Conservation (phyloP, 2,329 filamentous ascomycete genomes). For the Penicillium sp. region DNA sequence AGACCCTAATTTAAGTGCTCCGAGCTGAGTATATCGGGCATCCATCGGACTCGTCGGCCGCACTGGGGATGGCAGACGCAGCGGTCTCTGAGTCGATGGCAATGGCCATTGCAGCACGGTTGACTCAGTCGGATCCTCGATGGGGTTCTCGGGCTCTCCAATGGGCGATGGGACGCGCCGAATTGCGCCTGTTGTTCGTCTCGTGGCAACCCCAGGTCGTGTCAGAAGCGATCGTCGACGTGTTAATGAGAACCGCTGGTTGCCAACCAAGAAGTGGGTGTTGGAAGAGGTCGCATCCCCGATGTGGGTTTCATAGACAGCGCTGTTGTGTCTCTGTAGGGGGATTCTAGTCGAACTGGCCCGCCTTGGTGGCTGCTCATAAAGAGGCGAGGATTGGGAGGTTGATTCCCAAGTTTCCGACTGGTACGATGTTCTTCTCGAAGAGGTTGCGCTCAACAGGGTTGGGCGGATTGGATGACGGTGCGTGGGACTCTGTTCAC, state of each 20-base stretch:
- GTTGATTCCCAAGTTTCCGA: slow-evolving; percentile 16
- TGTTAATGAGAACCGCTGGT: slow-evolving; percentile 38
- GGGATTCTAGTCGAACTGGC: slow-evolving; percentile 34
- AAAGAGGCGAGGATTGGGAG: slow-evolving; percentile 16
- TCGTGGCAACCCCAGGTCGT: slow-evolving; percentile 38
- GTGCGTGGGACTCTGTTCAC: background rate
- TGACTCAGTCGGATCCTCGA: slow-evolving; percentile 13
- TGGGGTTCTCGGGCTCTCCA: slow-evolving; percentile 20
- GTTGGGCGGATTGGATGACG: slow-evolving; percentile 8
- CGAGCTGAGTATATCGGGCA: slow-evolving; percentile 42
- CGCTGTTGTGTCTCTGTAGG: slow-evolving; percentile 26
- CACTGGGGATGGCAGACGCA: slow-evolving; percentile 9
- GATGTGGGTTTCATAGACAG: slow-evolving; percentile 23
- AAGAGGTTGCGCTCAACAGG: slow-evolving; percentile 20
- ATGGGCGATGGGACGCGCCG: slow-evolving; percentile 27
- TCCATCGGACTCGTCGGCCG: slow-evolving; percentile 31
- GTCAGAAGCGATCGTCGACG: slow-evolving; percentile 40
- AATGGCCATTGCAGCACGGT: slow-evolving; percentile 23
- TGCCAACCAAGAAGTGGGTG: slow-evolving; percentile 35
- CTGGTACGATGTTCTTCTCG: slow-evolving; percentile 25
- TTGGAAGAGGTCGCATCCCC: slow-evolving; percentile 33
- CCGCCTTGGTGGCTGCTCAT: slow-evolving; percentile 27
- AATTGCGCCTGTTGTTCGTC: slow-evolving; percentile 29
- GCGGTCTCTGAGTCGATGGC: slow-evolving; percentile 16
- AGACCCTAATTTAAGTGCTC: slow-evolving; percentile 42